Percentiles rank a stretch among this genome's conserved stretches.
Evolutionary conservation across 257 asterid genomes (phyloP).

Genomic region (Striga asiatica): DNA sequence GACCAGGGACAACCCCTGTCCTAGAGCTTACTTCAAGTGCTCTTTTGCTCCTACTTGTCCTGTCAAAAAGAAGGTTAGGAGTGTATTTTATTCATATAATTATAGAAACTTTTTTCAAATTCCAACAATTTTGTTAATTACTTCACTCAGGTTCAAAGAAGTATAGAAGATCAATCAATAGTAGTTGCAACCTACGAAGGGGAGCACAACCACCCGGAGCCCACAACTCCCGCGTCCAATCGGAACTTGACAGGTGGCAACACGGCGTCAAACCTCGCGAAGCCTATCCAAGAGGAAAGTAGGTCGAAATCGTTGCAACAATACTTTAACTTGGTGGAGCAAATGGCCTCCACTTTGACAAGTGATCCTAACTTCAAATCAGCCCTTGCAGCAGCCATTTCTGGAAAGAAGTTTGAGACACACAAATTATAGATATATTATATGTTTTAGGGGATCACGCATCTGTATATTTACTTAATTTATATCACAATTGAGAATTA

Average conservation of each 20-base stretch:
- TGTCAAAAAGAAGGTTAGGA: conserved; percentile 84
- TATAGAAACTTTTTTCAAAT: too few species aligned
- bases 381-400: conserved; percentile 85
- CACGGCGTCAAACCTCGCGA: conserved; percentile 37
- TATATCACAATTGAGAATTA: too few species aligned
- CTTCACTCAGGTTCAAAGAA: conserved; percentile 62
- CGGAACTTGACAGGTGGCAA: conserved; percentile 22
- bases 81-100: too few species aligned
- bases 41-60: conserved; percentile 68
- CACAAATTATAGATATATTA: too few species aligned
- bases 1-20: conserved; percentile 74
- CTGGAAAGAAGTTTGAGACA: too few species aligned
- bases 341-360: conserved; percentile 84
- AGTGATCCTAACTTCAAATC: conserved; percentile 85
- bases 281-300: too few species aligned
- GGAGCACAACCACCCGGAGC: conserved; percentile 58
- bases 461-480: too few species aligned
- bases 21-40: conserved; percentile 77
- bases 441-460: too few species aligned
- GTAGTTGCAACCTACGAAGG: conserved; percentile 71
- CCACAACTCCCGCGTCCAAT: conserved; percentile 20
- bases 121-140: too few species aligned
- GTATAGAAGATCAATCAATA: conserved; percentile 54
- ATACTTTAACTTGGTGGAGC: conserved; percentile 55
- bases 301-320: too few species aligned